Percentiles rank a stretch among this genome's conserved stretches.
phyloP scores from a whole-genome alignment of 1,284 basidiomycete species.

The Bjerkandera adusta region DNA sequence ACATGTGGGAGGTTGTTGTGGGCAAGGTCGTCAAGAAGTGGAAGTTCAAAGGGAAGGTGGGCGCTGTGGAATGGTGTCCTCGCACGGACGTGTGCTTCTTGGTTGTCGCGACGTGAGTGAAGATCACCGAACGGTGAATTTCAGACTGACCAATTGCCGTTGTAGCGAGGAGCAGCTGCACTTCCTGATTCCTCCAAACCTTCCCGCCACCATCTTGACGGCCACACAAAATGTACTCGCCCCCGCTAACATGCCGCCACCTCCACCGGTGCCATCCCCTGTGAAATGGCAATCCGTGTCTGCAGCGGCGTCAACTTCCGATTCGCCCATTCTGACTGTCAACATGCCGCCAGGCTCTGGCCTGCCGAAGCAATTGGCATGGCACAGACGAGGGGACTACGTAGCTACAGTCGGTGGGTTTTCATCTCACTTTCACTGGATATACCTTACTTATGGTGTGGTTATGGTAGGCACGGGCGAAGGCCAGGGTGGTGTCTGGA shows the following conservation, averaged over 20 bases:
- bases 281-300: slow-evolving; percentile 65
- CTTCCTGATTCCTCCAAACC: slow-evolving; percentile 80
- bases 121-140: too few relatives aligned
- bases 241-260: slow-evolving; percentile 61
- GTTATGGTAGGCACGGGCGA: slow-evolving; percentile 62
- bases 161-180: slow-evolving; percentile 76
- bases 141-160: too few relatives aligned
- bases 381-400: slow-evolving; percentile 97
- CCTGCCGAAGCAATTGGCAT: slow-evolving; percentile 81
- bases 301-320: slow-evolving; percentile 42
- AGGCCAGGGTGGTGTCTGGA: slow-evolving; percentile 78
- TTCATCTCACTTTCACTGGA: slow-evolving; percentile 24
- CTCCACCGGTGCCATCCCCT: slow-evolving; percentile 54
- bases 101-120: slow-evolving; percentile 75
- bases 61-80: slow-evolving; percentile 93
- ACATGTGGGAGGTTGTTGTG: slow-evolving; percentile 93
- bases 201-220: slow-evolving; percentile 55
- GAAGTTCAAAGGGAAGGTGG: slow-evolving; percentile 81
- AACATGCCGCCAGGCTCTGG: slow-evolving; percentile 68
- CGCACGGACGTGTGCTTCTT: slow-evolving; percentile 82
- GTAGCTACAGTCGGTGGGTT: slow-evolving; percentile 85
- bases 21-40: slow-evolving; percentile 90
- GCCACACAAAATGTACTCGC: slow-evolving; percentile 68
- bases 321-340: slow-evolving; percentile 59
- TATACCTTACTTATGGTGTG: slow-evolving; percentile 19